Conservation (phyloP, 192 early-diverging fungal genomes). For the Borealophlyctis nickersoniae region DNA sequence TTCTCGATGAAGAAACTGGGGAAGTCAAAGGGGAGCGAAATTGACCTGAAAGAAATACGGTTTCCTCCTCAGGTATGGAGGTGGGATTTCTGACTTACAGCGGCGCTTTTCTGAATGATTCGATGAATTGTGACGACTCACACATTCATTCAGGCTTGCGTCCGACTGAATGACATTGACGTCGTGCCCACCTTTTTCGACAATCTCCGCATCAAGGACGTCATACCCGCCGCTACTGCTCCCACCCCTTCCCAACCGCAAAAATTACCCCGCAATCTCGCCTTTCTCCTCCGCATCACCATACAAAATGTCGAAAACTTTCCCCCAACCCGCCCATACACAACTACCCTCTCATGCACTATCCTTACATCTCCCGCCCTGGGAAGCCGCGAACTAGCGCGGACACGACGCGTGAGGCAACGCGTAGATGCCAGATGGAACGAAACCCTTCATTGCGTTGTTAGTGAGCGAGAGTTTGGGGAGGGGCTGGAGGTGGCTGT, state of each 20-base stretch:
- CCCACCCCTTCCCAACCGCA: conserved; percentile 18
- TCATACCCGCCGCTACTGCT: conserved; percentile 1
- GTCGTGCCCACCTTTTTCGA: conserved; percentile 23
- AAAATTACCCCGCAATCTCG: not conserved
- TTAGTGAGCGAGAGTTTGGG: conserved; percentile 1
- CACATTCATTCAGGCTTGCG: conserved; percentile 29
- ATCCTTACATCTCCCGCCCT: conserved; percentile 5
- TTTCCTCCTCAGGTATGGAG: conserved; percentile 15
- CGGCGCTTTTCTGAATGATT: too few relatives aligned
- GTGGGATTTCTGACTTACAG: not conserved
- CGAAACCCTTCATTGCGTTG: conserved; percentile 3
- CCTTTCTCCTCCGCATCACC: conserved; percentile 12
- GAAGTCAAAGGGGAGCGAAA: conserved; percentile 23
- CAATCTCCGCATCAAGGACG: conserved; percentile 5
- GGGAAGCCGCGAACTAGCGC: conserved; percentile 17
- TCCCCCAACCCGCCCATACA: conserved; percentile 22
- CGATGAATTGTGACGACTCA: not conserved
- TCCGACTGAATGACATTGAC: conserved; percentile 36
- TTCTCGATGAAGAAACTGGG: conserved; percentile 14
- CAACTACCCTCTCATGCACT: conserved; percentile 10
- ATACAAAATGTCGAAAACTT: not conserved
- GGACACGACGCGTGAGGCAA: conserved; percentile 17
- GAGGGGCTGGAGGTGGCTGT: not conserved
- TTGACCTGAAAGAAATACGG: conserved; percentile 31
- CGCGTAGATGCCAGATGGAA: conserved; percentile 15